These are phyloP conservation scores for Skeletonema costatum DNA, from an alignment of 108 stramenopile species.

Conservation along the genomic window DNA sequence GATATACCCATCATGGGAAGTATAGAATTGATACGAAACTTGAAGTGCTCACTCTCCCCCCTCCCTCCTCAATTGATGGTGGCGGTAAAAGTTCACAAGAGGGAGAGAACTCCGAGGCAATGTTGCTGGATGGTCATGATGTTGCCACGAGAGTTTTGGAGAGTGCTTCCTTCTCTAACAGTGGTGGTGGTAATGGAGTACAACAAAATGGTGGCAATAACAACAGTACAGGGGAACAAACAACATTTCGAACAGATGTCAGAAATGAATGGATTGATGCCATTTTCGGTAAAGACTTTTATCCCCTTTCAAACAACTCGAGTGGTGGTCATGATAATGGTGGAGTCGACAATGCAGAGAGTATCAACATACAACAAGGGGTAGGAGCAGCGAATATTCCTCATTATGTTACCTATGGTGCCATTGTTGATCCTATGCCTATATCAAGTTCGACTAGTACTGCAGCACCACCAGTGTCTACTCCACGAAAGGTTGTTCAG, in stretches of 20 bases:
- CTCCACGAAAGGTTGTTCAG: neutral
- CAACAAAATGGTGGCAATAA: neutral
- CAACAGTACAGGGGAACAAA: neutral
- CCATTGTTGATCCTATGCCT: slow-evolving; percentile 17
- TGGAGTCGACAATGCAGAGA: neutral
- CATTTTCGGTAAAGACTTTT: slow-evolving; percentile 70
- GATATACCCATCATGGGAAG: neutral
- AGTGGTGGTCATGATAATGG: neutral
- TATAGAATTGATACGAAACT: neutral
- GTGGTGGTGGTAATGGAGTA: neutral
- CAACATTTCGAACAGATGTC: slow-evolving; percentile 42
- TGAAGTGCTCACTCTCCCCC: neutral
- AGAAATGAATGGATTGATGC: slow-evolving; percentile 79
- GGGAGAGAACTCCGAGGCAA: neutral
- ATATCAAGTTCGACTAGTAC: neutral
- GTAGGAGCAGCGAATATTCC: slow-evolving; percentile 52
- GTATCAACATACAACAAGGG: slow-evolving; percentile 38
- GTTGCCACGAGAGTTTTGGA: neutral
- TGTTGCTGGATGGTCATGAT: neutral
- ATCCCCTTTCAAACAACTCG: slow-evolving; percentile 8
- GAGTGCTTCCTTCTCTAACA: neutral
- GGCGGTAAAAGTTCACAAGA: neutral
- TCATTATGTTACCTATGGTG: slow-evolving; percentile 45
- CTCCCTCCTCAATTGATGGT: neutral
- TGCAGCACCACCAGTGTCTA: neutral